phyloP scores from a whole-genome alignment of 495 filamentous ascomycete genomes.

The Margaritispora aquatica region DNA sequence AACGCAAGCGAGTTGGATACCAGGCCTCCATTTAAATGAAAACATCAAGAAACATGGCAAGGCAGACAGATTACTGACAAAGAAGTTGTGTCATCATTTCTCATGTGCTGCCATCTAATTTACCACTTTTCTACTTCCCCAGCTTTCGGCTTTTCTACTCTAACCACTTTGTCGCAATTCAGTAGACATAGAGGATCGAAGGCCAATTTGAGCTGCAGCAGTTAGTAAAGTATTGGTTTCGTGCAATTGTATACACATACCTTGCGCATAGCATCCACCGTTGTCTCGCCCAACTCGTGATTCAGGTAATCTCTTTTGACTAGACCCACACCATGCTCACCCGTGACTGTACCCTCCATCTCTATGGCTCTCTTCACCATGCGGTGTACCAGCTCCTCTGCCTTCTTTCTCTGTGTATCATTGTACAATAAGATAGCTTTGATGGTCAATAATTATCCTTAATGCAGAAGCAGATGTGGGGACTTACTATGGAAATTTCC shows the following conservation, averaged over 20 bases:
- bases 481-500: constrained; percentile 72
- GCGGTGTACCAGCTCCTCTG: constrained; percentile 66
- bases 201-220: constrained; percentile 50
- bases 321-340: constrained; percentile 76
- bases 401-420: constrained; percentile 53
- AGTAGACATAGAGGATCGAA: constrained; percentile 73
- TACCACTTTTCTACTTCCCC: constrained; percentile 49
- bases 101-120: too few species aligned
- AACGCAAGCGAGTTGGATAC: too few species aligned
- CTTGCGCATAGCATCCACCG: constrained; percentile 77
- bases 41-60: too few species aligned
- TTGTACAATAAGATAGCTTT: constrained; percentile 68
- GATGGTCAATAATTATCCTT: not conserved
- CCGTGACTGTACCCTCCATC: constrained; percentile 79
- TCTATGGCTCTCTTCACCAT: constrained; percentile 82
- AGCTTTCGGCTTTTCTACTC: constrained; percentile 46
- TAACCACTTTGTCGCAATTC: constrained; percentile 77
- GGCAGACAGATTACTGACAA: not conserved
- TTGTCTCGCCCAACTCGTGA: constrained; percentile 63
- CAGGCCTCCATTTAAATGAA: not conserved
- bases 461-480: not conserved
- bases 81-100: not conserved
- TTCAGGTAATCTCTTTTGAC: constrained; percentile 77
- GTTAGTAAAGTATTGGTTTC: not conserved
- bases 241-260: constrained; percentile 25